Percentiles rank a stretch among this genome's conserved stretches.
phyloP scores from a whole-genome alignment of 1,139 yeast species.

The Pichia norvegensis region DNA sequence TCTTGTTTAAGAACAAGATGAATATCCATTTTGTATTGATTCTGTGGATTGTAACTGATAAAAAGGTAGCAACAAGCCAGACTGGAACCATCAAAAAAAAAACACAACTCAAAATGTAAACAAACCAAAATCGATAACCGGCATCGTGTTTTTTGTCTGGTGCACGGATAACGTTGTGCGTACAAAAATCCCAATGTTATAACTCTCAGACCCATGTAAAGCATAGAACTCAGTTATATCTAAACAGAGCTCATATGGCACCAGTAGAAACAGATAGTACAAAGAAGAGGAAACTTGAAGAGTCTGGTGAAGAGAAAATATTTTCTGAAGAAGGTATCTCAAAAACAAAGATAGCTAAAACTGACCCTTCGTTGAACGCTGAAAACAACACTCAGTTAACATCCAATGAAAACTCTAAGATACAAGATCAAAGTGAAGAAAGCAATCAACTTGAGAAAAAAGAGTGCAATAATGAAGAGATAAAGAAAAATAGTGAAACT shows the following conservation, averaged over 20 bases:
- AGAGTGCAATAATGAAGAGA: conserved; percentile 1
- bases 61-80: not conserved
- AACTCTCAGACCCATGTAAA: too few species aligned
- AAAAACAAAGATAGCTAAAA: conserved; percentile 1
- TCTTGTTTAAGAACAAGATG: conserved; percentile 20
- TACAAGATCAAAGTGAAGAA: not conserved
- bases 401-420: not conserved
- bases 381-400: not conserved
- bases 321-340: not conserved
- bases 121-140: not conserved
- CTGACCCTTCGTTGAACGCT: not conserved
- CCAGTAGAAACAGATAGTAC: not conserved
- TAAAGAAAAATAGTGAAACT: not conserved
- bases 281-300: conserved; percentile 1
- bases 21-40: conserved; percentile 19
- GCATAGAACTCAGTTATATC: too few species aligned
- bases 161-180: not conserved
- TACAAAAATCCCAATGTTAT: too few species aligned
- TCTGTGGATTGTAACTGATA: too few species aligned
- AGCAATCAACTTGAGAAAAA: not conserved
- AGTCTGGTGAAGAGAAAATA: not conserved
- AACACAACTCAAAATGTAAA: not conserved
- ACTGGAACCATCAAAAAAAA: not conserved
- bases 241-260: too few species aligned
- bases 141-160: not conserved